These are phyloP conservation scores for Coemansia sp. DNA, from an alignment of 192 early-diverging fungal genomes.

Conservation along the genomic window DNA sequence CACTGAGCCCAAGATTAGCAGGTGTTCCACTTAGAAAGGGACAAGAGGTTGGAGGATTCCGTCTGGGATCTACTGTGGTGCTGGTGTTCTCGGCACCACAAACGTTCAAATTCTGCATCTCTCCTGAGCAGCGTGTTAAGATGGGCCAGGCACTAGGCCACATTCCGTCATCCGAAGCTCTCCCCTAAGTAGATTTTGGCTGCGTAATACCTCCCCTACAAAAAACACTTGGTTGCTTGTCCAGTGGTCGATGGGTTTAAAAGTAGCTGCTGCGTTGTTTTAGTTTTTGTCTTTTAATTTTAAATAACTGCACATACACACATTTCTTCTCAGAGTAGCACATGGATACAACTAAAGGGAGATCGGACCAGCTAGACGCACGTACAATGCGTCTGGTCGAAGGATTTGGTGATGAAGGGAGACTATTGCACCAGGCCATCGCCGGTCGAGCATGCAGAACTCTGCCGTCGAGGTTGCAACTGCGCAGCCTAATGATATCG, in stretches of 20 bases:
- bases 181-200: constrained; percentile 1
- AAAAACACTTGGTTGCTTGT: background rate
- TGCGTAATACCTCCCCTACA: background rate
- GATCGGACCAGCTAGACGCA: background rate
- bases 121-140: constrained; percentile 71
- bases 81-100: constrained; percentile 95
- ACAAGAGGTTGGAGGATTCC: constrained; percentile 94
- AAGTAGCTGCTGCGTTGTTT: background rate
- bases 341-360: background rate
- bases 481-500: constrained; percentile 38
- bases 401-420: constrained; percentile 46
- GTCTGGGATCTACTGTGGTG: constrained; percentile 91
- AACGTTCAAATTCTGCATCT: constrained; percentile 72
- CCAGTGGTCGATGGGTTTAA: background rate
- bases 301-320: background rate
- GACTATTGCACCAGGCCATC: constrained; percentile 25
- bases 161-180: background rate
- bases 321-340: background rate
- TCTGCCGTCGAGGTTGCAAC: constrained; percentile 5
- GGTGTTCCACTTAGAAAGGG: constrained; percentile 73
- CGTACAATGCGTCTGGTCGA: constrained; percentile 10
- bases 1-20: constrained; percentile 58
- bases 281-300: background rate
- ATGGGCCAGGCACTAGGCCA: constrained; percentile 81
- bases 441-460: constrained; percentile 13